Base-by-base conservation (phyloP, 2,329 filamentous ascomycete genomes). In the Chaetomium sp. region DNA sequence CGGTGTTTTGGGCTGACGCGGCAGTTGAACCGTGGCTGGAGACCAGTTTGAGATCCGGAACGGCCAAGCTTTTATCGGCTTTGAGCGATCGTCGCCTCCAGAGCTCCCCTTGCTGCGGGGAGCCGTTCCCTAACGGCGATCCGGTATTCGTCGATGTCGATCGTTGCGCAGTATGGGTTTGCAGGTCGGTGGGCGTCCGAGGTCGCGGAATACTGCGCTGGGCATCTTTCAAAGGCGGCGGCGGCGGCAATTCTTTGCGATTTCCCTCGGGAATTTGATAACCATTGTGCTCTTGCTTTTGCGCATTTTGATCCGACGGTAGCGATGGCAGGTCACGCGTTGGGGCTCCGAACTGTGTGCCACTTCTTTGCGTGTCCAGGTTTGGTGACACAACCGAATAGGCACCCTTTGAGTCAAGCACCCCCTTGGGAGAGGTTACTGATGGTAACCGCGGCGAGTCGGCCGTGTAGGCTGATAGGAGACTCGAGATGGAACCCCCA, bases 381-480 rank as follows among this genome's bases (percentile, higher is more conserved):
- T 72, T 73, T 45, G 75, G 74, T 67, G 76, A 75, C 12, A 64
- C 60, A 12, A 61, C 62, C 38, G 69, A 58, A 60, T 70, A 71
- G 57, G 75, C 77, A 51, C 75, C 73, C 66, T 76, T 77, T 53
- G 77, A 78, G 65, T 71, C 73, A 47, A 71, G 66, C 35, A 75
- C 77, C 53, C 74, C 79, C 62, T 79, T 77, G 58, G 64, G 58
- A 13, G 67, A 65, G 67, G 68, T 67, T 38, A 63, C 66, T 21
- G 80, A 81, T 3, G 79, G 78, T 63, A 78, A 79, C 63, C 74
- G 75, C 35, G 78, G 75, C 47, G 78, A 81, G 33, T 78, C 79
- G 7, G 79, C 80, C 54, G 78, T 80, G 67, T 87, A 87, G 23
- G 84, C 83, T 12, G 83, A 85, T 42, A 87, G 70, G 12, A 87